phyloP scores from a whole-genome alignment of 345 rosid genomes.

The Arabidopsis arenosa region DNA sequence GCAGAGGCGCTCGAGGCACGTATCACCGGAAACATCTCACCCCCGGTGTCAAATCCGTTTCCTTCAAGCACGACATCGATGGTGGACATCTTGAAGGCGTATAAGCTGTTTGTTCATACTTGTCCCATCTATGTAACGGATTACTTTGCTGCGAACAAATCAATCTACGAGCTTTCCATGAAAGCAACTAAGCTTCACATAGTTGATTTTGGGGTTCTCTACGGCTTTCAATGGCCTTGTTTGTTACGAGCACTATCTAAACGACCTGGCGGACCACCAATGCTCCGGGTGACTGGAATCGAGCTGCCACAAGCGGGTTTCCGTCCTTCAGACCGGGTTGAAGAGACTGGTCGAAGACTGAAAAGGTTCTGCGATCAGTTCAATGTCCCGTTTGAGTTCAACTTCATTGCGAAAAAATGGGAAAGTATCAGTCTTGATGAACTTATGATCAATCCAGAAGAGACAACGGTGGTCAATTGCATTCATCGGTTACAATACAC shows the following conservation, averaged over 20 bases:
- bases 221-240: conserved; percentile 93
- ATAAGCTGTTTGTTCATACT: conserved; percentile 53
- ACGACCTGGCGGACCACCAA: conserved; percentile 64
- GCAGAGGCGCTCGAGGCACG: conserved; percentile 87
- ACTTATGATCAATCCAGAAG: conserved; percentile 58
- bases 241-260: conserved; percentile 58
- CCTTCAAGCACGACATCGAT: conserved; percentile 55
- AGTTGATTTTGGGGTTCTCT: conserved; percentile 74
- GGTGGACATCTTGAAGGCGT: conserved; percentile 61
- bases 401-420: conserved; percentile 75
- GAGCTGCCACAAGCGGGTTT: conserved; percentile 87
- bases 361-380: conserved; percentile 62
- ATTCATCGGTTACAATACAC: conserved; percentile 59
- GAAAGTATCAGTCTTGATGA: conserved; percentile 72
- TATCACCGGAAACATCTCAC: conserved; percentile 50
- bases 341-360: conserved; percentile 73
- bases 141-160: conserved; percentile 55
- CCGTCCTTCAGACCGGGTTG: conserved; percentile 69
- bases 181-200: conserved; percentile 65
- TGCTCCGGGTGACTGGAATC: conserved; percentile 69
- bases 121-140: conserved; percentile 67
- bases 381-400: conserved; percentile 65
- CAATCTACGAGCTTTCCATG: conserved; percentile 53
- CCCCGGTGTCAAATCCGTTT: conserved; percentile 50
- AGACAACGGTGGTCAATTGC: conserved; percentile 66